These are phyloP conservation scores for Wallacemonas sp. DNA, from an alignment of 208 protist species.

Conservation along the genomic window DNA sequence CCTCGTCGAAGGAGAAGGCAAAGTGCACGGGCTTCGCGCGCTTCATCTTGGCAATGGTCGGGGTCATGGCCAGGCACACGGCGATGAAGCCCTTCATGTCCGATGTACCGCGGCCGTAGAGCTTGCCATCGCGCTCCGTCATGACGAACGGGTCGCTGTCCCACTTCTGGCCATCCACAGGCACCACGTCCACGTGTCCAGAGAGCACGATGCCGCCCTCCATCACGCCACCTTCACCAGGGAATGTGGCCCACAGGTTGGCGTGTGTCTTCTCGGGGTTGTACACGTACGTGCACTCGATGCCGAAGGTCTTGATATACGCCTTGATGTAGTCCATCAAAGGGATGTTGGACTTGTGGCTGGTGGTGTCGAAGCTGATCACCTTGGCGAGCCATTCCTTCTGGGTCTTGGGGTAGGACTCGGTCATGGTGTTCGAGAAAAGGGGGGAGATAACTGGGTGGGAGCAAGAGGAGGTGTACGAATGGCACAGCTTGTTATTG, in stretches of 20 bases:
- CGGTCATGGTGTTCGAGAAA: too few species aligned
- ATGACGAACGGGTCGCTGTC: constrained; percentile 53
- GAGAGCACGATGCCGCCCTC: constrained; percentile 51
- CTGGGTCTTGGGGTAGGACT: constrained; percentile 5
- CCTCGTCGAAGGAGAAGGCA: constrained; percentile 51
- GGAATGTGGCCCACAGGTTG: constrained; percentile 59
- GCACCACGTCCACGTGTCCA: constrained; percentile 69
- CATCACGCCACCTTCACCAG: constrained; percentile 30
- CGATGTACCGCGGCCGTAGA: constrained; percentile 53
- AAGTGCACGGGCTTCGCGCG: constrained; percentile 49
- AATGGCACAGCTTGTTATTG: too few species aligned
- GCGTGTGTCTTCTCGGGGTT: constrained; percentile 42
- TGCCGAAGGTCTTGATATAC: constrained; percentile 29
- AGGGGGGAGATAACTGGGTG: too few species aligned
- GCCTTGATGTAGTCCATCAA: constrained; percentile 41
- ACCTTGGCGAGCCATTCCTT: constrained; percentile 49
- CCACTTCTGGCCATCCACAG: constrained; percentile 70
- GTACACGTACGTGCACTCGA: constrained; percentile 37
- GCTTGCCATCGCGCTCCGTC: constrained; percentile 44
- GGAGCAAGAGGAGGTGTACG: too few species aligned
- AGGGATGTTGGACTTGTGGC: constrained; percentile 17
- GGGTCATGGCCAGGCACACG: constrained; percentile 34
- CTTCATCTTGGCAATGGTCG: constrained; percentile 44
- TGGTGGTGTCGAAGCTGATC: neutral
- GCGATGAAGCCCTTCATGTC: constrained; percentile 72